Conservation (phyloP, 2,329 filamentous ascomycete genomes). For the Davidsoniella virescens region DNA sequence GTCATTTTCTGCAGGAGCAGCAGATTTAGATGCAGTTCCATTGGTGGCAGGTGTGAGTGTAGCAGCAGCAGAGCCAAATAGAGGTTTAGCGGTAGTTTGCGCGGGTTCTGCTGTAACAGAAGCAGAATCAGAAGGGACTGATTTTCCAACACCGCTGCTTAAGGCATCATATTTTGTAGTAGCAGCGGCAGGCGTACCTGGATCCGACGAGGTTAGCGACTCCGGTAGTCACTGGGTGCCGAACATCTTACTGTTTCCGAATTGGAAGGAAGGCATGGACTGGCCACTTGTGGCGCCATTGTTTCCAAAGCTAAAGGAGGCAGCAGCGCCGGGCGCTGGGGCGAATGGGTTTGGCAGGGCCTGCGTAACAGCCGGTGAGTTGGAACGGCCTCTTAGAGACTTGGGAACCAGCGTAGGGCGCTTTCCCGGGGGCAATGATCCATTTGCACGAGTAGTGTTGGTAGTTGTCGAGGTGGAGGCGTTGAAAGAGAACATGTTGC, state of each 20-base stretch:
- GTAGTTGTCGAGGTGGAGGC: constrained; percentile 5
- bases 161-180: not conserved
- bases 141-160: too few relatives aligned
- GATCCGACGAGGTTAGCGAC: constrained; percentile 14
- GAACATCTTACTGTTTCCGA: constrained; percentile 13
- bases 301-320: constrained; percentile 10
- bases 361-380: constrained; percentile 12
- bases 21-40: not conserved
- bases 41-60: not conserved
- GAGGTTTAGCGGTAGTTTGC: not conserved
- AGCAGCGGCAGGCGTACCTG: constrained; percentile 15
- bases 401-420: constrained; percentile 20
- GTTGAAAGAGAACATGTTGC: constrained; percentile 13
- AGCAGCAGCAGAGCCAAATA: constrained; percentile 2
- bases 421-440: constrained; percentile 20
- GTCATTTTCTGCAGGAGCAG: constrained; percentile 24
- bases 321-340: not conserved
- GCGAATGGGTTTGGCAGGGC: constrained; percentile 12
- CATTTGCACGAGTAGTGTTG: constrained; percentile 9
- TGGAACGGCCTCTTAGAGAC: constrained; percentile 13
- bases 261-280: constrained; percentile 10
- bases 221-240: constrained; percentile 12
- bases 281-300: constrained; percentile 10
- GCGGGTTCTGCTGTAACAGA: not conserved
- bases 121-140: not conserved